Evolutionary conservation across 2,329 filamentous ascomycete genomes (phyloP).

Genomic region (Paraphaeosphaeria minitans): DNA sequence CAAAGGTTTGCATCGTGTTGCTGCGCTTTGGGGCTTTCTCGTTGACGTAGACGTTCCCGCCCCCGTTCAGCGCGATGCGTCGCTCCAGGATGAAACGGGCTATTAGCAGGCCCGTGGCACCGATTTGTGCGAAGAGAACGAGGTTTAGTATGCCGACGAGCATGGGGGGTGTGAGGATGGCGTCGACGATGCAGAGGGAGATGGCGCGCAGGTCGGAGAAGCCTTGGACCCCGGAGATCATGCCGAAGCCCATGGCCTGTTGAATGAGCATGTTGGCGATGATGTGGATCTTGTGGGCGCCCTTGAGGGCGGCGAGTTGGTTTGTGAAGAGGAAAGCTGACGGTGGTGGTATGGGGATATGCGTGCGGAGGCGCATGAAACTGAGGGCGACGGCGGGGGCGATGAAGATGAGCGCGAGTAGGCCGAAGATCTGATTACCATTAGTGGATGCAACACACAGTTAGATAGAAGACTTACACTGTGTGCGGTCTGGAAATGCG

Average conservation of each 20-base stretch:
- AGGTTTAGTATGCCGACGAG: constrained; percentile 23
- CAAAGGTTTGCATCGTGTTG: constrained; percentile 27
- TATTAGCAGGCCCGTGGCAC: constrained; percentile 25
- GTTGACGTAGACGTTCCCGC: background rate
- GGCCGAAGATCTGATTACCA: constrained; percentile 29
- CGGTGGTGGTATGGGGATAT: constrained; percentile 23
- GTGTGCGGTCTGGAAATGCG: constrained; percentile 32
- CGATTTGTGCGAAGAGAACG: constrained; percentile 29
- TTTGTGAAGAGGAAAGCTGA: constrained; percentile 28
- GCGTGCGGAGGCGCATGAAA: constrained; percentile 29
- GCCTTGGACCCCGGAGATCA: constrained; percentile 28
- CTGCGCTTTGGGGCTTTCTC: constrained; percentile 8
- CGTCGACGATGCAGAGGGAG: constrained; percentile 35
- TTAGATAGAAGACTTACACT: constrained; percentile 21
- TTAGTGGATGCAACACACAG: background rate
- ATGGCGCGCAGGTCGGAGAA: constrained; percentile 30
- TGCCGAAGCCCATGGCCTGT: constrained; percentile 23
- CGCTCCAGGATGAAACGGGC: constrained; percentile 34
- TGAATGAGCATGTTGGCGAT: constrained; percentile 28
- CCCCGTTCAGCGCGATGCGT: constrained; percentile 26
- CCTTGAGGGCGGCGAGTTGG: constrained; percentile 26
- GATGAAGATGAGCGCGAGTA: constrained; percentile 27
- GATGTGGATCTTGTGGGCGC: constrained; percentile 30
- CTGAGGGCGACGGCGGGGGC: constrained; percentile 24
- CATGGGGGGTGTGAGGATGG: constrained; percentile 25